Conservation (phyloP, 768 basidiomycete species). For the Pisolithus marmoratus region DNA sequence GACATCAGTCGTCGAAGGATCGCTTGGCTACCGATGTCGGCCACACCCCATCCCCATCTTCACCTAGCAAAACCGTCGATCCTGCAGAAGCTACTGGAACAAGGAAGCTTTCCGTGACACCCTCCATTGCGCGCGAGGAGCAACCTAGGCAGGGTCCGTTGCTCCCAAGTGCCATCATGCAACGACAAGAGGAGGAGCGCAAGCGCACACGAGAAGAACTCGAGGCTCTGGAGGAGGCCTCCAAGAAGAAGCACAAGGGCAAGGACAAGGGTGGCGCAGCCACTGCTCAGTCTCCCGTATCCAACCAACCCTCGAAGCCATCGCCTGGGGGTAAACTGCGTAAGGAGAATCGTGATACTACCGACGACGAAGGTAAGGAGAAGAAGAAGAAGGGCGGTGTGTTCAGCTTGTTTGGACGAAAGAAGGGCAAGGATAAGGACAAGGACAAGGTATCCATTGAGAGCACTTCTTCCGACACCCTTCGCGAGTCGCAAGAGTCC, state of each 20-base stretch:
- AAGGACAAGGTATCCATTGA: conserved; percentile 53
- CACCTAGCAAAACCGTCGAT: conserved; percentile 42
- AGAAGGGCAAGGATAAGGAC: conserved; percentile 58
- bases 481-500: conserved; percentile 59
- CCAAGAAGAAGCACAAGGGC: conserved; percentile 45
- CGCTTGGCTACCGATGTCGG: conserved; percentile 30
- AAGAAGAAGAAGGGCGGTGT: conserved; percentile 66
- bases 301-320: conserved; percentile 15
- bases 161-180: conserved; percentile 35
- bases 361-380: conserved; percentile 43
- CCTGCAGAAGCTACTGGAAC: conserved; percentile 70
- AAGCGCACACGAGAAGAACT: conserved; percentile 49
- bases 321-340: conserved; percentile 32
- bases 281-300: conserved; percentile 20
- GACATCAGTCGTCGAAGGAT: conserved; percentile 44
- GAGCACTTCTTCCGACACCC: conserved; percentile 47
- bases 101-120: conserved; percentile 71
- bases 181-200: conserved; percentile 48
- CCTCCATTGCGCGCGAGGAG: conserved; percentile 62
- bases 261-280: conserved; percentile 41
- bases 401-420: conserved; percentile 71
- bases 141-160: conserved; percentile 27
- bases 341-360: conserved; percentile 37
- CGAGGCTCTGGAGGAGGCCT: conserved; percentile 37
- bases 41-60: conserved; percentile 22